These are phyloP conservation scores for Cryptococcus sp. DNA, from an alignment of 1,284 basidiomycete genomes.

Conservation along the genomic window DNA sequence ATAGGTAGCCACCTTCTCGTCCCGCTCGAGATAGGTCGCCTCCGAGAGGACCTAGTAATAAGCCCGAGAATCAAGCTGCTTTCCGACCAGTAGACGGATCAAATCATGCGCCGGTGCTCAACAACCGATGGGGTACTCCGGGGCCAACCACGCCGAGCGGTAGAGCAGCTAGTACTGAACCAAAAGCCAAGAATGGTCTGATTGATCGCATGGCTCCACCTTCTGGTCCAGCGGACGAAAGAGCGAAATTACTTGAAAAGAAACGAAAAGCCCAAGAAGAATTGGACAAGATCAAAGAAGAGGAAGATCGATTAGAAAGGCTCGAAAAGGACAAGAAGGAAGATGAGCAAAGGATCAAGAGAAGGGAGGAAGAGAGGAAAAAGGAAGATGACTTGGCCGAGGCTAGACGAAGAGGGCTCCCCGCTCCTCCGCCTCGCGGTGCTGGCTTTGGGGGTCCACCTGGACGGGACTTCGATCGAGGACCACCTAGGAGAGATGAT, in stretches of 20 bases:
- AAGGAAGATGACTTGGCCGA: background rate
- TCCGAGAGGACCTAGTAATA: background rate
- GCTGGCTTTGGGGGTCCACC: background rate
- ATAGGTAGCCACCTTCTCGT: no score
- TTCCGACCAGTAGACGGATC: background rate
- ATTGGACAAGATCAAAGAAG: background rate
- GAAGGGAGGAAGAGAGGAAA: background rate
- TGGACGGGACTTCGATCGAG: background rate
- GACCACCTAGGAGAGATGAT: background rate
- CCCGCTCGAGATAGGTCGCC: background rate
- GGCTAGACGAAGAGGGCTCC: background rate
- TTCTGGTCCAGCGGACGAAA: background rate
- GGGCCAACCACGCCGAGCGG: background rate
- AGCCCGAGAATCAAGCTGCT: background rate
- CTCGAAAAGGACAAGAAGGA: background rate
- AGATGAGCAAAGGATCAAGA: background rate
- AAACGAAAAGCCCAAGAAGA: background rate
- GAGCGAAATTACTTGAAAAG: background rate
- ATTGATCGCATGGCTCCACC: background rate
- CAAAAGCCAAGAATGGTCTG: background rate
- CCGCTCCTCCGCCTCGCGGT: no score
- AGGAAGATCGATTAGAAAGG: background rate
- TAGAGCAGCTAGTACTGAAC: background rate
- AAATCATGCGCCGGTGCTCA: background rate
- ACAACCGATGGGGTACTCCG: background rate